Evolutionary conservation across 768 basidiomycete species (phyloP).

Genomic region (Tephrocybe sp.): DNA sequence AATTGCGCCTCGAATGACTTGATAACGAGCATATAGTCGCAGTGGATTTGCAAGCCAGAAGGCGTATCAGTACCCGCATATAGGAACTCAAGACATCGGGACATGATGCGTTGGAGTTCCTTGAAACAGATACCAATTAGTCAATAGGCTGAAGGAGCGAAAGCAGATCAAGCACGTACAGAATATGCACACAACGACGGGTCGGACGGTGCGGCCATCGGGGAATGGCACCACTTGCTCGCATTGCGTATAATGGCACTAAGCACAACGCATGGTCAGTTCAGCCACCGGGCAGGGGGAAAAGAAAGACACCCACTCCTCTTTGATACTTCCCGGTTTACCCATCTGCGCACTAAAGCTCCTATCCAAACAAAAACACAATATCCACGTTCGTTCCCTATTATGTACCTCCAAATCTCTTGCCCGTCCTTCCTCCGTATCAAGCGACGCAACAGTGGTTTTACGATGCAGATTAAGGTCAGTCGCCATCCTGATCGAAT

Average conservation of each 20-base stretch:
- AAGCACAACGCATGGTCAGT: neutral
- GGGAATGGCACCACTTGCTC: conserved; percentile 67
- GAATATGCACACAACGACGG: conserved; percentile 71
- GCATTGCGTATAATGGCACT: conserved; percentile 89
- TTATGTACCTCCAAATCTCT: conserved; percentile 88
- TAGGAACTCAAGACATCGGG: conserved; percentile 84
- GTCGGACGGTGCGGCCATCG: conserved; percentile 64
- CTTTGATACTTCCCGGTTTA: conserved; percentile 88
- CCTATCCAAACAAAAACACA: conserved; percentile 83
- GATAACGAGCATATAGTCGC: conserved; percentile 82
- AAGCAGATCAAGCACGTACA: conserved; percentile 40
- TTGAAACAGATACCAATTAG: conserved; percentile 19
- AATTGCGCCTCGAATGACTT: conserved; percentile 83
- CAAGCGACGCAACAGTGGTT: conserved; percentile 54
- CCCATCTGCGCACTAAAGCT: conserved; percentile 96
- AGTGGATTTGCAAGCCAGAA: conserved; percentile 80
- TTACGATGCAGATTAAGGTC: conserved; percentile 96
- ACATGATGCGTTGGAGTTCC: conserved; percentile 88
- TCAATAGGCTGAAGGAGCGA: neutral
- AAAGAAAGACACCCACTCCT: conserved; percentile 67
- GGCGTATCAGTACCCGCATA: conserved; percentile 79
- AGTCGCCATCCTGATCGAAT: conserved; percentile 74
- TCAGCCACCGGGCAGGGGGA: neutral
- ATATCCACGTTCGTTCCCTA: conserved; percentile 91
- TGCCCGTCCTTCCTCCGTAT: conserved; percentile 76